Evolutionary conservation across 2,329 filamentous ascomycete species (phyloP).

Genomic region (Calycina herbarum): DNA sequence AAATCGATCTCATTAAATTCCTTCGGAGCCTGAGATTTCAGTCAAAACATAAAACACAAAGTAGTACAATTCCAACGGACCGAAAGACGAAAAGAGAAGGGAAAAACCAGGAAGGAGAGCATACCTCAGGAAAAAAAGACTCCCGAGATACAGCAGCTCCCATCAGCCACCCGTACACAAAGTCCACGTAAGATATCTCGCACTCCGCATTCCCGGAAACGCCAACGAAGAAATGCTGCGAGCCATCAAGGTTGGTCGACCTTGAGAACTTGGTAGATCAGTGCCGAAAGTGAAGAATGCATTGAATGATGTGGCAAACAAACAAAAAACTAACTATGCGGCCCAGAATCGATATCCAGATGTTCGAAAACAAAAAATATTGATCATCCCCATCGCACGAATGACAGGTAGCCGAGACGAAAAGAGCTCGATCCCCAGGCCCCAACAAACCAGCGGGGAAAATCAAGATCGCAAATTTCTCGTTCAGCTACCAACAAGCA

Average conservation of each 20-base stretch:
- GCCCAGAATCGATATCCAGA: neutral
- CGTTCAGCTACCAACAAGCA: neutral
- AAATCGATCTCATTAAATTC: neutral
- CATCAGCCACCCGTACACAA: neutral
- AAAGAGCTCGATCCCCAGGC: neutral
- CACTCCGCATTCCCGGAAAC: neutral
- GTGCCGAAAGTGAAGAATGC: neutral
- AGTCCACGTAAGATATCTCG: constrained; percentile 1
- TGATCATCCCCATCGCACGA: neutral
- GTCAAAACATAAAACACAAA: neutral
- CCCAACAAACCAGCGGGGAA: neutral
- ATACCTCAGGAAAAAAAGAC: neutral
- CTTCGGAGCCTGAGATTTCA: neutral
- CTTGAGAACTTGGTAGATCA: neutral
- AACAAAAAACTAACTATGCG: neutral
- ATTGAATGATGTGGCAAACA: neutral
- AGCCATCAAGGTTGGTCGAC: neutral
- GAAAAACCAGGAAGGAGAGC: neutral
- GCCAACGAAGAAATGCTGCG: neutral
- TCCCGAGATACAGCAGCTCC: neutral
- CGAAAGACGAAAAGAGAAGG: neutral
- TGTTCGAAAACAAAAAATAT: neutral
- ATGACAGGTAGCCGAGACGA: neutral
- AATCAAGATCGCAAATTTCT: neutral
- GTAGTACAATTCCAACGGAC: neutral